Conservation (phyloP, 345 rosid species). For the Isatis tinctoria region DNA sequence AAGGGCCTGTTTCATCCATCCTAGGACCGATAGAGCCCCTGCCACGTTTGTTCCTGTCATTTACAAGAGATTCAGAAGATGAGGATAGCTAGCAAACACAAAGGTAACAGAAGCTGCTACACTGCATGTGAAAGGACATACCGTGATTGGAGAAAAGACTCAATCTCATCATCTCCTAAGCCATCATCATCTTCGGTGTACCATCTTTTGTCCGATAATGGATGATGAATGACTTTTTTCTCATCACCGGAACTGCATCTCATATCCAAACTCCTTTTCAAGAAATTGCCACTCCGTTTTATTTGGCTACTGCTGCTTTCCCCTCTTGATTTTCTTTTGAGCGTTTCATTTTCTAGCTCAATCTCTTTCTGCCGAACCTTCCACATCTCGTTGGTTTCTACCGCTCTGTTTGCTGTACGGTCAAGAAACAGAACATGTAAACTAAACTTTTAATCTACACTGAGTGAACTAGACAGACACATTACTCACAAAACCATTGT, state of each 20-base stretch:
- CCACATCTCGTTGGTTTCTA: slow-evolving; percentile 91
- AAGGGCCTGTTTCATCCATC: slow-evolving; percentile 95
- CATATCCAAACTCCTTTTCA: slow-evolving; percentile 31
- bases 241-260: slow-evolving; percentile 30
- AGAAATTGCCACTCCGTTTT: slow-evolving; percentile 15
- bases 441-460: background rate
- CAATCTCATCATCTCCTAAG: slow-evolving; percentile 66
- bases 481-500: background rate
- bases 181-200: slow-evolving; percentile 48
- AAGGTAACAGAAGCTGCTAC: background rate
- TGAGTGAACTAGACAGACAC: background rate
- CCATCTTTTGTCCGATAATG: slow-evolving; percentile 39
- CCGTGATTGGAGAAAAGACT: slow-evolving; percentile 82
- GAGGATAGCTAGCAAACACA: background rate
- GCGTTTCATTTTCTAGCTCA: slow-evolving; percentile 48
- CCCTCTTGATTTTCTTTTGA: slow-evolving; percentile 40
- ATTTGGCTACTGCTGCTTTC: slow-evolving; percentile 32
- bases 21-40: slow-evolving; percentile 87
- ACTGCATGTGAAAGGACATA: slow-evolving; percentile 9
- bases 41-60: slow-evolving; percentile 70
- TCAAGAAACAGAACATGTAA: slow-evolving; percentile 7
- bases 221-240: slow-evolving; percentile 23
- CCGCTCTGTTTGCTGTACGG: slow-evolving; percentile 67
- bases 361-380: slow-evolving; percentile 64
- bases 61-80: background rate